A percentile compares a stretch with the other conserved stretches of the same genome.
These are phyloP conservation scores for Chenopodium berlandieri DNA, from an alignment of 148 eudicot species.

Conservation along the genomic window DNA sequence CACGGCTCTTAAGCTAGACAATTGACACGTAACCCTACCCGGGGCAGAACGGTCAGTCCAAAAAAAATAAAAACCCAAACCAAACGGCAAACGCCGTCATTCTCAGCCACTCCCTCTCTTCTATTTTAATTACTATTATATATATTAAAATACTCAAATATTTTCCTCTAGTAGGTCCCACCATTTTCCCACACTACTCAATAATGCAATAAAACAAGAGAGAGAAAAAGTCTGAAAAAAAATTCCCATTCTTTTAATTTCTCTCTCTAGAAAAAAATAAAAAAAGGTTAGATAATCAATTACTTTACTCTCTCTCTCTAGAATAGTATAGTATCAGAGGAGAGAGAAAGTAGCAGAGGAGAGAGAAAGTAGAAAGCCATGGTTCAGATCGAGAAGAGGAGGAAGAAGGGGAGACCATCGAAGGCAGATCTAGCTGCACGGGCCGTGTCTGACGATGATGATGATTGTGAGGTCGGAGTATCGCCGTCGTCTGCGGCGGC, in stretches of 20 bases:
- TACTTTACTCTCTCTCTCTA: neutral
- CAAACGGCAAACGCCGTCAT: constrained; percentile 38
- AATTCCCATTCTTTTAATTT: neutral
- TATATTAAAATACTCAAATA: constrained; percentile 13
- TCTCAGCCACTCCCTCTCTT: constrained; percentile 22
- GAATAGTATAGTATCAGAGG: neutral
- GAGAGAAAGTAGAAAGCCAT: constrained; percentile 30
- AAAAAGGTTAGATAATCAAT: constrained; percentile 21
- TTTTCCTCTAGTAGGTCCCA: neutral
- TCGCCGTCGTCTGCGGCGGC: constrained; percentile 18
- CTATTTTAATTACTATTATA: neutral
- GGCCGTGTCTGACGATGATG: constrained; percentile 16
- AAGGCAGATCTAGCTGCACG: constrained; percentile 71
- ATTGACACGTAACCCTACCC: neutral
- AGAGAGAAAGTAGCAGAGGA: constrained; percentile 25
- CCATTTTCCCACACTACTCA: constrained; percentile 12
- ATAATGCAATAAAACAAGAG: constrained; percentile 38
- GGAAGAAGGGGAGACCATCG: constrained; percentile 77
- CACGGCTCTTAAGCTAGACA: neutral
- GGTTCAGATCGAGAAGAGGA: constrained; percentile 78
- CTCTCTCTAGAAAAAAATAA: constrained; percentile 17
- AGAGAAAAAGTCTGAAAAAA: constrained; percentile 27
- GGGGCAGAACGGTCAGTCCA: constrained; percentile 15
- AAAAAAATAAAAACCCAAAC: constrained; percentile 1
- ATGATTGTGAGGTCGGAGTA: constrained; percentile 20